phyloP scores from a whole-genome alignment of 179 eudicot genomes.

The Monotropa hypopitys region DNA sequence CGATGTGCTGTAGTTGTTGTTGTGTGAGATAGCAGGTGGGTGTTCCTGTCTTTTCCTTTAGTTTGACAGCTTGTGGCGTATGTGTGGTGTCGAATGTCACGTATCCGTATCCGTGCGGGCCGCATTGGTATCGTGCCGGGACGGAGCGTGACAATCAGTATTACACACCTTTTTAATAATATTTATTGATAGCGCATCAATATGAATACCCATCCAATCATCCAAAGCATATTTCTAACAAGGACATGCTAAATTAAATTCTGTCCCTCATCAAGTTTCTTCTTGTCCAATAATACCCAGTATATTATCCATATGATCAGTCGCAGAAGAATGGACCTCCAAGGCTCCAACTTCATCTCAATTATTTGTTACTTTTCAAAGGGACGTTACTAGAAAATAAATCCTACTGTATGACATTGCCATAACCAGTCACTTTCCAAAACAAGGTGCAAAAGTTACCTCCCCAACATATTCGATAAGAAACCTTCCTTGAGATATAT shows the following conservation, averaged over 20 bases:
- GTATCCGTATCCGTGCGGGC: too few species aligned
- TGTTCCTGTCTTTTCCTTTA: too few species aligned
- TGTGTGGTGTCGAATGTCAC: too few species aligned
- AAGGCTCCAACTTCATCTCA: not conserved
- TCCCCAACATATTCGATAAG: slow-evolving; percentile 98
- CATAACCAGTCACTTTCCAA: not conserved
- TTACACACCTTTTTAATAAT: too few species aligned
- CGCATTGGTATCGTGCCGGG: too few species aligned
- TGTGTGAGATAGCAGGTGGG: too few species aligned
- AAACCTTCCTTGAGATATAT: slow-evolving; percentile 62
- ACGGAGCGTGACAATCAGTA: too few species aligned
- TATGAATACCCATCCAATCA: not conserved
- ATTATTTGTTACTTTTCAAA: not conserved
- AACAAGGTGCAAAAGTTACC: slow-evolving; percentile 33
- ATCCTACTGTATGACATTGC: not conserved
- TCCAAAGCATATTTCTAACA: not conserved
- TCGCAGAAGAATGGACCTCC: not conserved
- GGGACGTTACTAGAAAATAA: not conserved
- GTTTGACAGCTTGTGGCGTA: too few species aligned
- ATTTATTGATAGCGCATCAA: slow-evolving; percentile 5
- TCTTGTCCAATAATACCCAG: not conserved
- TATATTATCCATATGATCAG: not conserved
- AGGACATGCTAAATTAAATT: not conserved
- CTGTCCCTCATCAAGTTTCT: not conserved
- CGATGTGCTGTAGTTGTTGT: too few species aligned